These are phyloP conservation scores for Talaromyces pinophilus DNA, from an alignment of 2,329 filamentous ascomycete species.

Conservation along the genomic window DNA sequence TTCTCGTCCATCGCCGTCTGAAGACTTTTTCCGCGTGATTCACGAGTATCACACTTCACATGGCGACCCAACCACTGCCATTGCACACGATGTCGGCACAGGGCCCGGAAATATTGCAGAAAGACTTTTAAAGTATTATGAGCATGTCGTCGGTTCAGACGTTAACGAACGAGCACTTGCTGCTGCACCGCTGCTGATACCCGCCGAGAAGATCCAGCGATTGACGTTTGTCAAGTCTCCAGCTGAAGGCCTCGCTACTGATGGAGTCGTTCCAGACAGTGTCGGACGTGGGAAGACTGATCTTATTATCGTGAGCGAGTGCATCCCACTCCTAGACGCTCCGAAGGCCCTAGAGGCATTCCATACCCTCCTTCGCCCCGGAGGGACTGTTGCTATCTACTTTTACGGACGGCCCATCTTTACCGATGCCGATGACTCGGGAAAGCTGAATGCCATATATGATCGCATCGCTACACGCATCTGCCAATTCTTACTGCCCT, in stretches of 20 bases:
- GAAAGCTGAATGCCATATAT: not conserved
- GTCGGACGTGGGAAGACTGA: not conserved
- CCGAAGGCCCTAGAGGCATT: slow-evolving; percentile 1
- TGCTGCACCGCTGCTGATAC: not conserved
- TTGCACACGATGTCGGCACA: not conserved
- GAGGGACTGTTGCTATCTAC: not conserved
- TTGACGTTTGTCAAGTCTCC: not conserved
- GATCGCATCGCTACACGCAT: not conserved
- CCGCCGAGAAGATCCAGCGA: not conserved
- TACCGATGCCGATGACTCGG: not conserved
- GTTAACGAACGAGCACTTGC: not conserved
- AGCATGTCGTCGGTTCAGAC: not conserved
- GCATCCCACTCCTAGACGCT: not conserved
- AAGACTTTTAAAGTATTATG: not conserved
- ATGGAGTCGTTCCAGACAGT: not conserved
- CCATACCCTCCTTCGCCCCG: not conserved
- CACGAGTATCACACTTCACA: not conserved
- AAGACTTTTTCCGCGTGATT: not conserved
- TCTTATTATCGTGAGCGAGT: not conserved
- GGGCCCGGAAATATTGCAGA: not conserved
- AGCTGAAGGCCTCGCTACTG: not conserved
- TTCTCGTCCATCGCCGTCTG: not conserved
- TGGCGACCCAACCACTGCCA: not conserved
- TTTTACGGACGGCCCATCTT: not conserved
- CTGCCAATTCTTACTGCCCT: not conserved